These are phyloP conservation scores for Dryas integrifolia DNA, from an alignment of 331 rosid genomes.

Conservation along the genomic window DNA sequence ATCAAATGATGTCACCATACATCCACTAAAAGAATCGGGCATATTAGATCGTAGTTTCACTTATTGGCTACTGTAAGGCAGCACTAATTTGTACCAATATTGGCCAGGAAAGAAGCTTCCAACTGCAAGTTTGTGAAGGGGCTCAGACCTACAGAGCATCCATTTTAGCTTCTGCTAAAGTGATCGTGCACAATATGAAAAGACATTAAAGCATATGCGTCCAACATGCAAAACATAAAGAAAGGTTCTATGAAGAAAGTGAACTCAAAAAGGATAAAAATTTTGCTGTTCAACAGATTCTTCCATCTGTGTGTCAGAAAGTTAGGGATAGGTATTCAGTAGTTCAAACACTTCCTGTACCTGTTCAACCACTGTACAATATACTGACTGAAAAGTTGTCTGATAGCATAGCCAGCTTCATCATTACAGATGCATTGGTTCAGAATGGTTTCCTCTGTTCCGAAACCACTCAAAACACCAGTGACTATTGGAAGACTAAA, in stretches of 20 bases:
- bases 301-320: conserved; percentile 36
- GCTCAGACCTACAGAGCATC: conserved; percentile 2
- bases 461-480: conserved; percentile 30
- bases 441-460: conserved; percentile 29
- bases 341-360: conserved; percentile 28
- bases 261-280: conserved; percentile 26
- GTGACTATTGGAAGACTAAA: conserved; percentile 12
- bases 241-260: conserved; percentile 26
- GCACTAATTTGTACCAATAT: conserved; percentile 12
- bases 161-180: conserved; percentile 17
- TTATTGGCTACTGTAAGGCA: neutral
- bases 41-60: neutral
- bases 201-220: conserved; percentile 12
- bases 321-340: conserved; percentile 21
- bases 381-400: conserved; percentile 27
- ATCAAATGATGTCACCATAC: conserved; percentile 1
- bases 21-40: neutral
- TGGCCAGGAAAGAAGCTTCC: conserved; percentile 5
- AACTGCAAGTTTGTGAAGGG: conserved; percentile 6
- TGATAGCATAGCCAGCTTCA: conserved; percentile 26
- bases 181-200: conserved; percentile 8
- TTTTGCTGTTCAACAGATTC: conserved; percentile 35
- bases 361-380: conserved; percentile 13
- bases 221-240: conserved; percentile 9
- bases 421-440: conserved; percentile 39